These are phyloP conservation scores for Geranium rotundifolium DNA, from an alignment of 345 rosid genomes.

Conservation along the genomic window DNA sequence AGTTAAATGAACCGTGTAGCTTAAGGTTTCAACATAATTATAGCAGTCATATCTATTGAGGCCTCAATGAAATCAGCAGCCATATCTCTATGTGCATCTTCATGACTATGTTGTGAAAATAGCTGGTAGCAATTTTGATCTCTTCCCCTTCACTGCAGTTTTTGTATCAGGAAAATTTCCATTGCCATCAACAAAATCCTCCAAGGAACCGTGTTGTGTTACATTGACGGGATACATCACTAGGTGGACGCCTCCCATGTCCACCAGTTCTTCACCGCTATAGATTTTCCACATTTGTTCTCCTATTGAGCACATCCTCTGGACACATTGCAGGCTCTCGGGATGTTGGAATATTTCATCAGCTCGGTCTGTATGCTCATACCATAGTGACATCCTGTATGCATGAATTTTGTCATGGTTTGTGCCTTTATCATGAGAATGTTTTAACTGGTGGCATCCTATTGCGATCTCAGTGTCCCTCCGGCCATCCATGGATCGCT, in stretches of 20 bases:
- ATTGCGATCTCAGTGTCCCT: slow-evolving; percentile 86
- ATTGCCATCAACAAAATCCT: slow-evolving; percentile 28
- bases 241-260: slow-evolving; percentile 70
- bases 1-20: too few relatives aligned
- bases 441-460: slow-evolving; percentile 49
- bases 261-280: slow-evolving; percentile 47
- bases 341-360: slow-evolving; percentile 35
- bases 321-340: slow-evolving; percentile 48
- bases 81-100: not conserved
- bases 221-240: slow-evolving; percentile 55
- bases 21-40: too few relatives aligned
- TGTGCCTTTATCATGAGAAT: slow-evolving; percentile 1
- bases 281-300: slow-evolving; percentile 69
- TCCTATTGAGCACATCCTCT: slow-evolving; percentile 34
- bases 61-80: too few relatives aligned
- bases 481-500: slow-evolving; percentile 81
- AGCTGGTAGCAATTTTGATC: slow-evolving; percentile 59
- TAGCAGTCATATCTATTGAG: too few relatives aligned
- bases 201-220: slow-evolving; percentile 37
- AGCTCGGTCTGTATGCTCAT: slow-evolving; percentile 51
- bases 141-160: slow-evolving; percentile 53
- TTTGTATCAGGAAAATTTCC: slow-evolving; percentile 64
- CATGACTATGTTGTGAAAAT: slow-evolving; percentile 43
- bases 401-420: slow-evolving; percentile 23
- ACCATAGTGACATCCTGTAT: slow-evolving; percentile 64